Percentiles rank a stretch among this genome's conserved stretches.
phyloP scores from a whole-genome alignment of 371 early-diverging fungal species.

The Rhizopus microsporus region DNA sequence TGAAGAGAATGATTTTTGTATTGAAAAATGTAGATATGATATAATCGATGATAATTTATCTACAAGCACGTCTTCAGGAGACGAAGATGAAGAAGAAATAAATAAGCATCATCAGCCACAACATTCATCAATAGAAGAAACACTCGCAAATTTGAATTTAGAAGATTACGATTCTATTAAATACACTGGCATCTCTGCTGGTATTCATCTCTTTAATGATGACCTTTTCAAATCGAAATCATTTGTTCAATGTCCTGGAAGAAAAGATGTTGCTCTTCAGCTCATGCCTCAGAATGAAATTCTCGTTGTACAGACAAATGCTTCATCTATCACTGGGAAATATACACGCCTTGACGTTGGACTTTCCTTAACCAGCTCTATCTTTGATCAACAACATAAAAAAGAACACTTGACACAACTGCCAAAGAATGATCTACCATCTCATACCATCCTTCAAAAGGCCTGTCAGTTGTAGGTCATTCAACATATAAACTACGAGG shows the following conservation, averaged over 20 bases:
- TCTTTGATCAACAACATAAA: conserved; percentile 27
- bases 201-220: conserved; percentile 34
- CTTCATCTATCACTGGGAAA: conserved; percentile 14
- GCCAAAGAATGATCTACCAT: conserved; percentile 7
- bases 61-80: neutral
- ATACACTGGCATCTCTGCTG: conserved; percentile 49
- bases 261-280: conserved; percentile 38
- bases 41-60: conserved; percentile 1
- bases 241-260: conserved; percentile 41
- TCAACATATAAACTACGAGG: neutral
- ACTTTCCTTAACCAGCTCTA: conserved; percentile 35
- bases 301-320: conserved; percentile 38
- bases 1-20: conserved; percentile 35
- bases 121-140: conserved; percentile 16
- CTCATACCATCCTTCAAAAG: conserved; percentile 14
- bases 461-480: conserved; percentile 25
- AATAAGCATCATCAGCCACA: neutral
- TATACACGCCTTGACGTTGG: conserved; percentile 40
- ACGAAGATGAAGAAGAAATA: conserved; percentile 3
- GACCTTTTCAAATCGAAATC: conserved; percentile 41
- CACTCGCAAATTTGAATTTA: conserved; percentile 26
- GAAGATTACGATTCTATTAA: conserved; percentile 51
- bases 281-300: conserved; percentile 45
- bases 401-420: neutral
- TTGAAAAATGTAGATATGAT: conserved; percentile 9